Base-by-base conservation (phyloP, 306 rosid genomes). In the Cucumis cinereus region DNA sequence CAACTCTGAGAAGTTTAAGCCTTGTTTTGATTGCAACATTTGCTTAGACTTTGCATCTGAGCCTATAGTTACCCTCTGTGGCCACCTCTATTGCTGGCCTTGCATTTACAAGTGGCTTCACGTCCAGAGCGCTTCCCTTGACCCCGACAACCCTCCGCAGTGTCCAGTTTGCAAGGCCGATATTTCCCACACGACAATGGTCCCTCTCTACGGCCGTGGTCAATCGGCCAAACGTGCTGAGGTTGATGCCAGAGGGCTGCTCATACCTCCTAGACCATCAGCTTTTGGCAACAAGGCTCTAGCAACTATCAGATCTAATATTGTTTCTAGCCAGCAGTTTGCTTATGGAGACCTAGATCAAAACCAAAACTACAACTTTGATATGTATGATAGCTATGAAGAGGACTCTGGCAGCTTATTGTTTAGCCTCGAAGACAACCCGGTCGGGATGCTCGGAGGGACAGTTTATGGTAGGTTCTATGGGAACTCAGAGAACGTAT, bases 51-150 rank as follows among this genome's bases (percentile, higher is more conserved):
- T 81, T 38, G 95, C 90, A 3, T 49, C 75, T 4, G 99, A 92
- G 58, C 97, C 99, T 0, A 85, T 94, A 23, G 97, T 94, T 43
- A 94, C 99, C 36, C 83, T 89, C 9, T 94, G 99, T 54, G 99
- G 99, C 66, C 99, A 92, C 81, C 97, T 94, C 74, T 94, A 89
- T 74, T 94, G 99, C 83, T 94, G 99, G 96, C 90, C 95, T 22
- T 94, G 99, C 85, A 94, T 94, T 86, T 94, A 92, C 87, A 85
- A 87, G 80, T 94, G 99, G 99, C 96, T 94, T 36, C 88, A 79
- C 53, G 85, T 92, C 73, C 99, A 90, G 77, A 90, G 90, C 41
- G 87, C 86, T 78, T 85, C 96, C 61, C 91, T 90, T n/a, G 84
- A 81, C 73, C 76, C 85, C 0, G 92, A 89, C 54, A 93, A 91